A percentile compares a stretch with the other conserved stretches of the same genome.
These are phyloP conservation scores for Cladosporium sp. DNA, from an alignment of 2,329 filamentous ascomycete species.

Conservation along the genomic window DNA sequence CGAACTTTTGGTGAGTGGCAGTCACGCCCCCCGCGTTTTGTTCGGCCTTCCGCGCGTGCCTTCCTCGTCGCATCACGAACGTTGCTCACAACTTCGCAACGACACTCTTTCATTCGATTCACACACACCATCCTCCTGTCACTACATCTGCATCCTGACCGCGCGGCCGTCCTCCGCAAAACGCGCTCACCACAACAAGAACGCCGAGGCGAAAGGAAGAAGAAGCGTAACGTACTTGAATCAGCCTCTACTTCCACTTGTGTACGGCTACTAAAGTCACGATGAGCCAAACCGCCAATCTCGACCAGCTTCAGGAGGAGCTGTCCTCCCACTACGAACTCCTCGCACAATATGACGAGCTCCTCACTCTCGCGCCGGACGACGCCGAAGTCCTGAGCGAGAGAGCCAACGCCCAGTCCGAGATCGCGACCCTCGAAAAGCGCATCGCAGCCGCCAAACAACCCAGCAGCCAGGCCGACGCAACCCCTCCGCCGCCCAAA, in stretches of 20 bases:
- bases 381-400: slow-evolving; percentile 72
- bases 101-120: too few species aligned
- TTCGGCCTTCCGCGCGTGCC: too few species aligned
- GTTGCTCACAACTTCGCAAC: too few species aligned
- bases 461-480: slow-evolving; percentile 36
- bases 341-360: slow-evolving; percentile 21
- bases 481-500: slow-evolving; percentile 20
- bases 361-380: slow-evolving; percentile 54
- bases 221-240: slow-evolving; percentile 13
- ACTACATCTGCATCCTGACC: too few species aligned
- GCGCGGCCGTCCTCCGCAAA: too few species aligned
- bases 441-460: slow-evolving; percentile 65
- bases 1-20: too few species aligned
- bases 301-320: slow-evolving; percentile 69
- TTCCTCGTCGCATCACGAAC: too few species aligned
- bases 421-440: slow-evolving; percentile 72
- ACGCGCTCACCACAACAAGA: background rate
- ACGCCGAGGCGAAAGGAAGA: background rate
- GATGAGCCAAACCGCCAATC: slow-evolving; percentile 37
- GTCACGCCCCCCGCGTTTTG: too few species aligned
- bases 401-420: slow-evolving; percentile 72
- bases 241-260: background rate
- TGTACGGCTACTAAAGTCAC: slow-evolving; percentile 18
- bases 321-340: slow-evolving; percentile 52
- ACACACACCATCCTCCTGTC: too few species aligned